phyloP scores from a whole-genome alignment of 2,329 filamentous ascomycete genomes.

The Aureobasidium sp. region DNA sequence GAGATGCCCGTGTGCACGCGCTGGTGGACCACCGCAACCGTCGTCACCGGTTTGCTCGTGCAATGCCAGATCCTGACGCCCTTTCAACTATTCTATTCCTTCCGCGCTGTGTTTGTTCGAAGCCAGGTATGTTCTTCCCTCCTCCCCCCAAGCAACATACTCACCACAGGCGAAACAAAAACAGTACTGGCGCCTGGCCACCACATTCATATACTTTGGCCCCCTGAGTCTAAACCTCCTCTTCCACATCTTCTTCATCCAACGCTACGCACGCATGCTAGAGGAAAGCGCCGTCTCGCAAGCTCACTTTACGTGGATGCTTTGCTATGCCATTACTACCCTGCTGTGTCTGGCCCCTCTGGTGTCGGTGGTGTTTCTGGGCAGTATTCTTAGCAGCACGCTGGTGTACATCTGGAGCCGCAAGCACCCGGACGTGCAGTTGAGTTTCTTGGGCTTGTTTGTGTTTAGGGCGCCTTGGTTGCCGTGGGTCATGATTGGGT shows the following conservation, averaged over 20 bases:
- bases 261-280: conserved; percentile 87
- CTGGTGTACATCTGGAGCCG: conserved; percentile 97
- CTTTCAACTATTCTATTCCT: conserved; percentile 96
- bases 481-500: conserved; percentile 90
- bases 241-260: conserved; percentile 97
- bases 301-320: conserved; percentile 89
- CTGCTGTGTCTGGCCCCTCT: conserved; percentile 77
- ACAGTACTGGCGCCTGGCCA: conserved; percentile 93
- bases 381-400: conserved; percentile 84
- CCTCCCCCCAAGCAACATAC: no score
- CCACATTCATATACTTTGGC: conserved; percentile 96
- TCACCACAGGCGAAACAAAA: background rate
- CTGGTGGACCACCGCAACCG: conserved; percentile 92
- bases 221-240: conserved; percentile 87
- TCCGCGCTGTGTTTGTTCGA: conserved; percentile 81
- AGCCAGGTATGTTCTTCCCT: conserved; percentile 58
- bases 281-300: conserved; percentile 93
- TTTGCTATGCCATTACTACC: conserved; percentile 73
- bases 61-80: conserved; percentile 89
- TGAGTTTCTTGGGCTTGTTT: conserved; percentile 72
- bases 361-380: conserved; percentile 85
- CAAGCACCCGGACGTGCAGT: conserved; percentile 80
- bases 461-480: conserved; percentile 92
- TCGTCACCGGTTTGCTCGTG: conserved; percentile 77
- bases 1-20: conserved; percentile 95